Evolutionary conservation across 2,329 filamentous ascomycete genomes (phyloP).

Genomic region (Botrytis squamosa): DNA sequence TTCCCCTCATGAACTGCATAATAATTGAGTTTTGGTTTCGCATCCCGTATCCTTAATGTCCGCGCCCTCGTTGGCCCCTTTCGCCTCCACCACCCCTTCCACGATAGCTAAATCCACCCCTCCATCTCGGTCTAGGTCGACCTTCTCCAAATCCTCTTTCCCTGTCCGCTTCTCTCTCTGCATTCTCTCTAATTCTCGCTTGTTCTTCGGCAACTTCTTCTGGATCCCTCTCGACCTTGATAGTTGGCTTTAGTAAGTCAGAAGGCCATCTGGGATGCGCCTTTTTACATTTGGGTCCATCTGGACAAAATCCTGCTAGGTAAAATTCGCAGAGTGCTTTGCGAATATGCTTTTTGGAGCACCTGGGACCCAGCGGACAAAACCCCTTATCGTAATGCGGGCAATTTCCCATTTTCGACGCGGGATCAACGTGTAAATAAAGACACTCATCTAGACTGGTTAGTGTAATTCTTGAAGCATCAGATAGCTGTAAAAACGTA

Average conservation of each 20-base stretch:
- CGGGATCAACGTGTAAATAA: slow-evolving; percentile 85
- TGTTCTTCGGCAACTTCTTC: slow-evolving; percentile 59
- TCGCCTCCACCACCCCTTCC: slow-evolving; percentile 33
- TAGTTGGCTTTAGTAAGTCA: slow-evolving; percentile 72
- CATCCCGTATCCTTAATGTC: slow-evolving; percentile 17
- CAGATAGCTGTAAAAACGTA: slow-evolving; percentile 24
- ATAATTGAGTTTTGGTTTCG: background rate
- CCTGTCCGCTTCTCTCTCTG: slow-evolving; percentile 51
- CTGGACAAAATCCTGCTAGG: slow-evolving; percentile 90
- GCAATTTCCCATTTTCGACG: slow-evolving; percentile 75
- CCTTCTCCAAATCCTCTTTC: slow-evolving; percentile 38
- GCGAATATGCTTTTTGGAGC: slow-evolving; percentile 85
- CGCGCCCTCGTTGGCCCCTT: slow-evolving; percentile 21
- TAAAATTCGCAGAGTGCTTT: slow-evolving; percentile 81
- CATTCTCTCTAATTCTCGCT: slow-evolving; percentile 51
- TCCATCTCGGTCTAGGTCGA: slow-evolving; percentile 32
- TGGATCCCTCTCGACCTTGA: slow-evolving; percentile 62
- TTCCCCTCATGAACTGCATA: slow-evolving; percentile 13
- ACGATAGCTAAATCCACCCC: slow-evolving; percentile 29
- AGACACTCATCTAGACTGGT: slow-evolving; percentile 73
- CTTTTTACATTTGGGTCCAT: slow-evolving; percentile 72
- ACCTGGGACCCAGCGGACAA: slow-evolving; percentile 84
- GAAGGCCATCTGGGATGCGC: slow-evolving; percentile 76
- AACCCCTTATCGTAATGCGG: slow-evolving; percentile 94
- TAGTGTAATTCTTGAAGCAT: slow-evolving; percentile 15